These are phyloP conservation scores for Auriculariales sp. DNA, from an alignment of 768 basidiomycete species.

Conservation along the genomic window DNA sequence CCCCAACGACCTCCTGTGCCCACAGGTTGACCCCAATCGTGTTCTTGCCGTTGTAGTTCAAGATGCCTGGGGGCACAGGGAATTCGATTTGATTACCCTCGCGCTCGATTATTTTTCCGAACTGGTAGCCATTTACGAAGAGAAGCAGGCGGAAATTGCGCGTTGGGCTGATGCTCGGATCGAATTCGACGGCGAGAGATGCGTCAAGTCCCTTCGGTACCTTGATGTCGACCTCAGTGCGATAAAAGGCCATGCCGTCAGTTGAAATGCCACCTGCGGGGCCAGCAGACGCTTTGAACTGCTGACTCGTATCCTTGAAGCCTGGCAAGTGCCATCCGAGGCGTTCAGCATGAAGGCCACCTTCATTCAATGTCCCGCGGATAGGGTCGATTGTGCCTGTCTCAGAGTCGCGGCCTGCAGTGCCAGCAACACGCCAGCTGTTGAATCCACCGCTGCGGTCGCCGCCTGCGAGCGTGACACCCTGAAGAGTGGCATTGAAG, in stretches of 20 bases:
- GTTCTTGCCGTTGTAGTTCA: background rate
- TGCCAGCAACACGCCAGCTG: background rate
- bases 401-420: background rate
- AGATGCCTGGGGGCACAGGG: background rate
- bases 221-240: background rate
- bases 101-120: background rate
- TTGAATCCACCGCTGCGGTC: background rate
- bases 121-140: background rate
- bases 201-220: background rate
- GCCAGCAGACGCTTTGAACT: background rate
- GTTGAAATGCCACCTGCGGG: background rate
- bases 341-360: constrained; percentile 41
- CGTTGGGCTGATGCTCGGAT: background rate
- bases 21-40: background rate
- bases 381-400: constrained; percentile 15
- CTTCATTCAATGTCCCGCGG: constrained; percentile 46
- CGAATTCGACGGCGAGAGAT: background rate
- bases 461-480: background rate
- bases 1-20: background rate
- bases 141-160: background rate
- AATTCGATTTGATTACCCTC: background rate
- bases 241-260: background rate
- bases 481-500: background rate
- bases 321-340: constrained; percentile 32
- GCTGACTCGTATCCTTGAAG: background rate